Base-by-base conservation (phyloP, 257 asterid species). In the Agastache rugosa region DNA sequence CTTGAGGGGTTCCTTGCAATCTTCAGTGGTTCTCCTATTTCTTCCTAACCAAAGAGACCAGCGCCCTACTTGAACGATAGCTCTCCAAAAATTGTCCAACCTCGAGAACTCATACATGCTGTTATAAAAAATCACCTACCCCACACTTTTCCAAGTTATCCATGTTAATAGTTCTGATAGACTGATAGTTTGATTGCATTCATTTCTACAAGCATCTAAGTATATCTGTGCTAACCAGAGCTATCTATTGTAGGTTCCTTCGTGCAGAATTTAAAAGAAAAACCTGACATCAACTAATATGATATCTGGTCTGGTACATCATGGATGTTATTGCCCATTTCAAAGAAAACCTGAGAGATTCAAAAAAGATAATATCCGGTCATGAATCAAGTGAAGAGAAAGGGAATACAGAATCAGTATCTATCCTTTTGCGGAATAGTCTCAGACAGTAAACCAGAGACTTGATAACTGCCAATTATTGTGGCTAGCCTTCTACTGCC, bases 141-240 rank as follows among this genome's bases (percentile, higher is more conserved):
- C 51, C 16, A 14, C 3, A 16, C 29, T 14, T 72, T 72, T 35
- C 74, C 62, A 64, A 51, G 62, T 39, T 65, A 29, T 60, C 44
- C 37, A 23, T 35, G 69, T 58, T 27, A 54, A 23, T 51, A 53
- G 19, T 64, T 27, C 48, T 56, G 31, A 63, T 34, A 14, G 12
- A 20, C 48, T 56, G 31, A 63, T 34, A 14, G 12, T 75, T 64
- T 63, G 42, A 44, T 22, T 39, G 25, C 67, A 41, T 29, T 73
- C 63, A 53, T 51, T 29, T 16, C 45, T 27, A 22, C 29, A 61
- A 74, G 73, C 58, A 29, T 47, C 73, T 19, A 39, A 37, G 16
- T 25, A 35, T 14, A 39, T 39, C 34, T 29, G 4, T 29, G 34
- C 34, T 29, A 29, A 29, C 35, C 35, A 31, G 35, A 31, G 35